phyloP scores from a whole-genome alignment of 1,284 basidiomycete species.

The Afroboletus lepidellus region DNA sequence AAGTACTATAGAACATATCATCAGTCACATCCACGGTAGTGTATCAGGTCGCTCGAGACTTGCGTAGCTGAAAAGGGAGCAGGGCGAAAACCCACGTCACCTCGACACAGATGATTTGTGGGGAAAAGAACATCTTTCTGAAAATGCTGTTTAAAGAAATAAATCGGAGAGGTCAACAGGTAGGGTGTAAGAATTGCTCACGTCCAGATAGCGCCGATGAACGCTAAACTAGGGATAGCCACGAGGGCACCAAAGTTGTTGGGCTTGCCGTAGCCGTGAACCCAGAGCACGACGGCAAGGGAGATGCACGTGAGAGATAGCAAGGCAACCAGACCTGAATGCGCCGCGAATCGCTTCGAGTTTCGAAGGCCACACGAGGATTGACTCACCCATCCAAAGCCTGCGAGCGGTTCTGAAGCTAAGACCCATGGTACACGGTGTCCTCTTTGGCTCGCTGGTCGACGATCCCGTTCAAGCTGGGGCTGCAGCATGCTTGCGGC shows the following conservation, averaged over 20 bases:
- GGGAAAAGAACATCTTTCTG: constrained; percentile 30
- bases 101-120: constrained; percentile 47
- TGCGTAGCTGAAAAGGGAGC: constrained; percentile 50
- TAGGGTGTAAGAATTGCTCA: constrained; percentile 13
- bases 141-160: constrained; percentile 25
- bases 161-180: neutral
- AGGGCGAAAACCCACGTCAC: constrained; percentile 41
- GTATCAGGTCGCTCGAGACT: constrained; percentile 16
- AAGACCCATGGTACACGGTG: constrained; percentile 20
- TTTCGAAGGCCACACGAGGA: neutral
- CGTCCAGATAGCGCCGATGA: constrained; percentile 33
- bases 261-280: constrained; percentile 27
- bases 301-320: constrained; percentile 28
- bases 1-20: constrained; percentile 36
- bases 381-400: constrained; percentile 32
- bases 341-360: neutral
- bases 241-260: constrained; percentile 33
- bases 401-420: constrained; percentile 34
- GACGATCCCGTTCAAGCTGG: neutral
- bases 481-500: constrained; percentile 12
- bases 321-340: constrained; percentile 27
- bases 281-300: constrained; percentile 33
- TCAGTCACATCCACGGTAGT: constrained; percentile 12
- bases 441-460: neutral
- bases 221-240: constrained; percentile 28